Evolutionary conservation across 202 grass and related monocot genomes (phyloP).

Genomic region (Hordeum pubiflorum): DNA sequence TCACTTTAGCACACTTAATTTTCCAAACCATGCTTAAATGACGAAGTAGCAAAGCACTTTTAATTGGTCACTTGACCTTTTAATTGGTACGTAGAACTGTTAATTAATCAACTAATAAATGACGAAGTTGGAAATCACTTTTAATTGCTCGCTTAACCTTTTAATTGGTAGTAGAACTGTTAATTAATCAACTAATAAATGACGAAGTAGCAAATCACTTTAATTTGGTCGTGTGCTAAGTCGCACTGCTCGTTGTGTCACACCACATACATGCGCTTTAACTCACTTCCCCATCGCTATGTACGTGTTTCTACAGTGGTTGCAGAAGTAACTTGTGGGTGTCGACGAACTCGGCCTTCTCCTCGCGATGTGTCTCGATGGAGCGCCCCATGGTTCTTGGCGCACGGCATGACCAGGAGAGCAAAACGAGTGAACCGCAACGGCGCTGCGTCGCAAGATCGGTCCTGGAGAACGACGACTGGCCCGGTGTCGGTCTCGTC

Average conservation of each 20-base stretch:
- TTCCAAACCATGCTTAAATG: neutral
- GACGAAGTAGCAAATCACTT: neutral
- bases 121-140: too few species aligned
- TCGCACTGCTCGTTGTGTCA: neutral
- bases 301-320: constrained; percentile 18
- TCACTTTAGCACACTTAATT: neutral
- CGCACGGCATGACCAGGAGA: neutral
- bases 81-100: too few species aligned
- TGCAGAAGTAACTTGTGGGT: neutral
- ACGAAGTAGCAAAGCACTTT: neutral
- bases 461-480: neutral
- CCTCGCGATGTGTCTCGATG: constrained; percentile 14
- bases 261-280: neutral
- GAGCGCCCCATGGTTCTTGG: constrained; percentile 2
- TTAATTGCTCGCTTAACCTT: too few species aligned
- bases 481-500: neutral
- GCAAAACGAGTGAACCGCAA: constrained; percentile 16
- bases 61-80: neutral
- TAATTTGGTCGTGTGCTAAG: neutral
- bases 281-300: neutral
- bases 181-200: neutral
- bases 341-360: neutral
- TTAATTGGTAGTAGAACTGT: too few species aligned
- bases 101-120: too few species aligned
- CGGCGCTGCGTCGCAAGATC: constrained; percentile 1